These are phyloP conservation scores for Monosporozyma unispora DNA, from an alignment of 805 yeast genomes.

Conservation along the genomic window DNA sequence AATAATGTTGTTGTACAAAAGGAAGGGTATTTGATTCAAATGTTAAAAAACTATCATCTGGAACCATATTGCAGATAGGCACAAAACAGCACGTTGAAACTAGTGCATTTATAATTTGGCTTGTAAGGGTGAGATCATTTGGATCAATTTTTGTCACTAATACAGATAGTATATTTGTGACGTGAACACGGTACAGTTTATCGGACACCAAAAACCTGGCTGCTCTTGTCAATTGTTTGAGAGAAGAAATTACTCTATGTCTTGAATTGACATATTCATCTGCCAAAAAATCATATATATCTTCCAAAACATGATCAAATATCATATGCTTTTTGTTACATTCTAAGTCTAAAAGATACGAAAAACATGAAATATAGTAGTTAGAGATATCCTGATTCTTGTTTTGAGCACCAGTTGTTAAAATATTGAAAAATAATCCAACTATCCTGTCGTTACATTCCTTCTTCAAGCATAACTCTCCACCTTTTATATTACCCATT, in stretches of 20 bases:
- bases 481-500: conserved; percentile 24
- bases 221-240: conserved; percentile 58
- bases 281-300: conserved; percentile 66
- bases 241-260: conserved; percentile 69
- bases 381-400: conserved; percentile 51
- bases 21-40: conserved; percentile 38
- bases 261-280: conserved; percentile 60
- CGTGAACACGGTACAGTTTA: conserved; percentile 64
- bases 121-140: conserved; percentile 71
- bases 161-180: conserved; percentile 62
- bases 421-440: conserved; percentile 38
- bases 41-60: conserved; percentile 47
- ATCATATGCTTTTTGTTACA: conserved; percentile 37
- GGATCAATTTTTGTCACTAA: conserved; percentile 78
- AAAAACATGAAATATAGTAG: conserved; percentile 50
- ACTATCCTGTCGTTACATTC: conserved; percentile 31
- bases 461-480: conserved; percentile 20
- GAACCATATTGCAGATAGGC: conserved; percentile 61
- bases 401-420: conserved; percentile 68
- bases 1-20: conserved; percentile 58
- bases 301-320: conserved; percentile 48
- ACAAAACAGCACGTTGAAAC: conserved; percentile 71
- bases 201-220: conserved; percentile 57
- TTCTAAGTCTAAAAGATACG: conserved; percentile 51
- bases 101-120: conserved; percentile 59